These are phyloP conservation scores for Ceratobasidium theobromae DNA, from an alignment of 1,284 basidiomycete genomes.

Conservation along the genomic window DNA sequence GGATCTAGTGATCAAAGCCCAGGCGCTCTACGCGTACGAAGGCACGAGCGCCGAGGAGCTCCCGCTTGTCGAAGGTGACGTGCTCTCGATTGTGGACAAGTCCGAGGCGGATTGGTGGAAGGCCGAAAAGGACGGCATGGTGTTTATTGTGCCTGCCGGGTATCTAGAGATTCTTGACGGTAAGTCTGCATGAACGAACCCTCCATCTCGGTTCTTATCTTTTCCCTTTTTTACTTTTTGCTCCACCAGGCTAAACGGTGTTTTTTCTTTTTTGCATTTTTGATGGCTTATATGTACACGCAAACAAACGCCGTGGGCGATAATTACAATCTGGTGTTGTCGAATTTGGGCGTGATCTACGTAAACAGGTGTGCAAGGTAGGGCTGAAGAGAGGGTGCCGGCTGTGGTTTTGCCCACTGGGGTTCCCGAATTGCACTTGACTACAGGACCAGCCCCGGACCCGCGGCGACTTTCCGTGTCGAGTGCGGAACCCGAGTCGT, in stretches of 20 bases:
- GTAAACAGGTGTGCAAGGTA: no score
- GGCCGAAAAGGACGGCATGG: slow-evolving; percentile 76
- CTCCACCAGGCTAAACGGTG: slow-evolving; percentile 39
- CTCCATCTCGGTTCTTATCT: slow-evolving; percentile 57
- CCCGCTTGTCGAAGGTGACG: slow-evolving; percentile 77
- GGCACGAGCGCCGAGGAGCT: slow-evolving; percentile 74
- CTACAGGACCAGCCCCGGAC: slow-evolving; percentile 39
- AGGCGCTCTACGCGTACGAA: slow-evolving; percentile 77
- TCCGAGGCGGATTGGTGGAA: slow-evolving; percentile 92
- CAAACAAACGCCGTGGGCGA: slow-evolving; percentile 25
- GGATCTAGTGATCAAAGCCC: slow-evolving; percentile 55
- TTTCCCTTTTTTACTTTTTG: slow-evolving; percentile 45
- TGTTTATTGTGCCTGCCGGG: slow-evolving; percentile 85
- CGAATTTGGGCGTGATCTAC: slow-evolving; percentile 34
- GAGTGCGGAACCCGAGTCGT: slow-evolving; percentile 46
- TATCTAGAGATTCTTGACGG: slow-evolving; percentile 83
- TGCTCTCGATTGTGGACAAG: slow-evolving; percentile 73
- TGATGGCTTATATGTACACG: slow-evolving; percentile 37
- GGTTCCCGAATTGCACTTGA: background rate
- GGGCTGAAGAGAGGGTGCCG: no score
- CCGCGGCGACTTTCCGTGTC: slow-evolving; percentile 42
- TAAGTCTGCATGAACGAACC: slow-evolving; percentile 60
- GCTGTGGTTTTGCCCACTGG: background rate
- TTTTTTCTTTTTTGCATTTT: slow-evolving; percentile 50
- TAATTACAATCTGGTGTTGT: slow-evolving; percentile 39